Evolutionary conservation across 2,329 filamentous ascomycete genomes (phyloP), one percentile per base, ranked within the genome.

Genomic region (Clarireedia sp.): DNA sequence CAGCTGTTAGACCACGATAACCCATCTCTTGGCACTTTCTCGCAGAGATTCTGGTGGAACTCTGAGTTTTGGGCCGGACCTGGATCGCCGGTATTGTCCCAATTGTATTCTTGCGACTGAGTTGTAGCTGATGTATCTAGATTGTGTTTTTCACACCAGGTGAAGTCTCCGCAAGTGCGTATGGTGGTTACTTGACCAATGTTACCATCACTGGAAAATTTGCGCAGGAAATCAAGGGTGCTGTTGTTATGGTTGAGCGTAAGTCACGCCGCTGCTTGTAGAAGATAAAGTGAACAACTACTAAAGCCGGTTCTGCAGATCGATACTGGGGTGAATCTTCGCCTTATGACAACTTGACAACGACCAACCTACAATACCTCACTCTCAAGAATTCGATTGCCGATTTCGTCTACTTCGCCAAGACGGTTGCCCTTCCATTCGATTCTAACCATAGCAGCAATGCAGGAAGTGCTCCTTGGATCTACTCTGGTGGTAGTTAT

Each of bases 1-100:
- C 81, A 84, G 66, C 70, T 78, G 53, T 77, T 84, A 48, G 80
- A 85, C 63, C 82, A 85, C 67, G 67, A 72, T 4, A 70, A 82
- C 60, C 78, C 79, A 1, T 69, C 69, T n/a, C 67, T 79, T 12
- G 79, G 79, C 10, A 81, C 75, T 0, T 82, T 82, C 61, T 69
- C 72, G 26, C 78, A 81, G 67, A 72, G 74, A 43, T 82, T 75
- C 64, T 80, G 73, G 70, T 82, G 73, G 64, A 77, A 74, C 61
- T 69, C 72, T 0, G 71, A 76, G 38, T 76, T 68, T 60, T 82
- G 77, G 77, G 69, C 69, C 12, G 80, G 79, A 0, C 75, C 77
- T 46, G 77, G 79, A 2, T 79, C 77, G 19, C 79, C 80, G 6
- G 74, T 80, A 64, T 60, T 66, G 14, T 14, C 48, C 37, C 51